Evolutionary conservation across 2,329 filamentous ascomycete species (phyloP), one percentile per base, ranked within the genome.

Genomic region (Stylonectria norvegica): DNA sequence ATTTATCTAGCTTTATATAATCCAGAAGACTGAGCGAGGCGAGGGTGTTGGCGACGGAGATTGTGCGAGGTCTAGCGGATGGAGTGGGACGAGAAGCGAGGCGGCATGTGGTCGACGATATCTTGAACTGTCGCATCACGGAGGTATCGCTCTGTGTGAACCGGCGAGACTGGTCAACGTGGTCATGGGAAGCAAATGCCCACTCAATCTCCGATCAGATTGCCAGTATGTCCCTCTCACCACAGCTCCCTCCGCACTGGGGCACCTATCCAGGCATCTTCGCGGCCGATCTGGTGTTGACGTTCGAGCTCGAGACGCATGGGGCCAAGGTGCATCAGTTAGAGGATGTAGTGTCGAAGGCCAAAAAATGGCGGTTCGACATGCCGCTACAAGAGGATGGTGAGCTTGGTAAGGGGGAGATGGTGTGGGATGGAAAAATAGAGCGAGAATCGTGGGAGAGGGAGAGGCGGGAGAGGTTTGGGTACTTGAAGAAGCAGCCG

Each of bases 101-200:
- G 4, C 22, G 11, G 33, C 30, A 38, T 16, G n/a, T 42, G 2
- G 25, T 42, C 19, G 25, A 32, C 14, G 20, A 23, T 9, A 42
- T 42, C 27, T 25, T 35, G 5, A 19, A 16, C n/a, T 17, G 31
- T 15, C 30, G 22, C 8, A 23, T 42, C 17, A 28, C 14, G 20
- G 17, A 27, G 5, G 4, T 41, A 7, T 11, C 16, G 3, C 30
- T 45, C 6, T 31, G 16, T 18, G 3, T 45, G 23, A 45, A 45
- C 29, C 38, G 38, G 4, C 34, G 38, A 3, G 38, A 45, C 31
- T 45, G 42, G 42, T 35, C 12, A 25, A 38, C 33, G 12, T 45
- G 38, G 42, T 7, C 16, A 3, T 18, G 12, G 4, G 31, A 36
- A 20, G 38, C 42, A 10, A 14, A 23, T 3, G 12, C 15, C 4